Conservation (phyloP, 2,329 filamentous ascomycete species). For the Sporothrix humicola region DNA sequence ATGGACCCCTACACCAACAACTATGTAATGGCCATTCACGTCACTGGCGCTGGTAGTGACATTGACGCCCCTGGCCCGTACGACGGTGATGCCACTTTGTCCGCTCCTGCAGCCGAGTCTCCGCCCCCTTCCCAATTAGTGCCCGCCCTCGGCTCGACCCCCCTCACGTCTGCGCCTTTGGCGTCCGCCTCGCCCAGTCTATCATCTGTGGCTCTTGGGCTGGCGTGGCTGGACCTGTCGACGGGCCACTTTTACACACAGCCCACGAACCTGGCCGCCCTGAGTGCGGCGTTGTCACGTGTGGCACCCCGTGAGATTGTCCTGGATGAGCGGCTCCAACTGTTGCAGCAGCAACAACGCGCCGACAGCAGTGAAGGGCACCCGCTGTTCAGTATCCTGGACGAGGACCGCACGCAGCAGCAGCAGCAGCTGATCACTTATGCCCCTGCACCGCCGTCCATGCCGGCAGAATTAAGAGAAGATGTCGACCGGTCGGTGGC, state of each 20-base stretch:
- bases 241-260: constrained; percentile 95
- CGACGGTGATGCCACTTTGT: constrained; percentile 30
- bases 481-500: not conserved
- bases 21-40: constrained; percentile 82
- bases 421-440: constrained; percentile 71
- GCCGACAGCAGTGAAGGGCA: constrained; percentile 51
- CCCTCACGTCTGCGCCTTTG: not conserved
- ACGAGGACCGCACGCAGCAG: constrained; percentile 61
- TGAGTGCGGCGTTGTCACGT: constrained; percentile 82
- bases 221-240: constrained; percentile 94
- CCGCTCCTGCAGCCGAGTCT: not conserved
- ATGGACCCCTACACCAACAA: constrained; percentile 95
- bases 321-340: constrained; percentile 67
- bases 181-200: constrained; percentile 32
- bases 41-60: constrained; percentile 41
- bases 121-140: not conserved
- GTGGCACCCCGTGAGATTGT: constrained; percentile 86
- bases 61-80: not conserved
- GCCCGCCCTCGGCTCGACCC: not conserved
- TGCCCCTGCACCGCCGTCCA: constrained; percentile 53
- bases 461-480: not conserved
- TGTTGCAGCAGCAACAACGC: not conserved
- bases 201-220: constrained; percentile 59
- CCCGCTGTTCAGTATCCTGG: constrained; percentile 69
- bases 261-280: constrained; percentile 67